Conservation (phyloP, 441 rosid species). For the Macaranga tanarius region DNA sequence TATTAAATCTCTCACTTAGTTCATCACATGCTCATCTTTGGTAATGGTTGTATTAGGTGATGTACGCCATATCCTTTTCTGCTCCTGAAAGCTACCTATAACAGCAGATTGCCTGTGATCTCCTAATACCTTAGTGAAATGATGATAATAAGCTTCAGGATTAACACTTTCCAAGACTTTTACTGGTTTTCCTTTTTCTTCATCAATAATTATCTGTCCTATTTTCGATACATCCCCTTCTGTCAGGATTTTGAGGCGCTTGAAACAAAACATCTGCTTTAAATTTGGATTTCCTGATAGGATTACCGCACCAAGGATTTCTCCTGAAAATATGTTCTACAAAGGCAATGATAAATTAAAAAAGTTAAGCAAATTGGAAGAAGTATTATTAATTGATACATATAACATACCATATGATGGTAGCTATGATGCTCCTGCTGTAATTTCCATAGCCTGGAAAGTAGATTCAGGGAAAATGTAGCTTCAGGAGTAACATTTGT, state of each 20-base stretch:
- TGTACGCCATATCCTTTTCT: conserved; percentile 21
- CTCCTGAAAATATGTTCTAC: conserved; percentile 18
- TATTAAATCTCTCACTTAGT: too few relatives aligned
- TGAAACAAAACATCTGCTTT: conserved; percentile 18
- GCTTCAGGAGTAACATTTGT: conserved; percentile 26
- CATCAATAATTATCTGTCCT: conserved; percentile 25
- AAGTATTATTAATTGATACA: too few relatives aligned
- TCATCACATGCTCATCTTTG: not conserved
- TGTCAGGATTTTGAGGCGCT: conserved; percentile 25
- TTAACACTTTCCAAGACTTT: conserved; percentile 24
- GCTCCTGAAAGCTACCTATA: conserved; percentile 26
- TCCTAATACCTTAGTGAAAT: too few relatives aligned
- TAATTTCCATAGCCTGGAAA: conserved; percentile 1
- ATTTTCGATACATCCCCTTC: conserved; percentile 21
- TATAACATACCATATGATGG: too few relatives aligned
- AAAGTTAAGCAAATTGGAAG: too few relatives aligned
- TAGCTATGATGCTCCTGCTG: too few relatives aligned
- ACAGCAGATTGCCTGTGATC: conserved; percentile 23
- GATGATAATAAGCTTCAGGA: not conserved
- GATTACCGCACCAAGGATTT: conserved; percentile 33
- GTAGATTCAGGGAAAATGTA: conserved; percentile 19
- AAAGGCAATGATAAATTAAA: too few relatives aligned
- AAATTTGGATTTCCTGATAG: conserved; percentile 3
- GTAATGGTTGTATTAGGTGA: not conserved
- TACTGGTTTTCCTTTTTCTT: conserved; percentile 25